A percentile compares a stretch with the other conserved stretches of the same genome.
phyloP scores from a whole-genome alignment of 129 eudicot genomes.

The Deinandra increscens region DNA sequence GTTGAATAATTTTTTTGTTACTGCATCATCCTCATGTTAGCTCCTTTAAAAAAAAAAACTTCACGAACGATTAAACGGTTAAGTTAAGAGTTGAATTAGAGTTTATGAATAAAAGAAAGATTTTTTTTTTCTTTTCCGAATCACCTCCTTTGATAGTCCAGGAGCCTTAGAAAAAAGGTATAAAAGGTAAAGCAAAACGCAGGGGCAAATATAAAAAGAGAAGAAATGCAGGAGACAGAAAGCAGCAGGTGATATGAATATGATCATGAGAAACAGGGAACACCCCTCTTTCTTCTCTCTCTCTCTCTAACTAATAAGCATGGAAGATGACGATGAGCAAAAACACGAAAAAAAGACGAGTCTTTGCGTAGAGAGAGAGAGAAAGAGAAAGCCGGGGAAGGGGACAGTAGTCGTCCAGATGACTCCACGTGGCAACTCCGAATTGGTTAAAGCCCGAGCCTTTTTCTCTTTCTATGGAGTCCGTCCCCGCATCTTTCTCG shows the following conservation, averaged over 20 bases:
- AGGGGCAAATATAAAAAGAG: slow-evolving; percentile 10
- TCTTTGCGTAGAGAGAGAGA: neutral
- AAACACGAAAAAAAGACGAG: slow-evolving; percentile 17
- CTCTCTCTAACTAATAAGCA: slow-evolving; percentile 18
- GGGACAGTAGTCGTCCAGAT: slow-evolving; percentile 37
- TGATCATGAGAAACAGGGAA: slow-evolving; percentile 21
- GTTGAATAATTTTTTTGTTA: too few species aligned
- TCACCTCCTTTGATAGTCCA: too few species aligned
- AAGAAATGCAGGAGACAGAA: slow-evolving; percentile 23
- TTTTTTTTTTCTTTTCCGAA: too few species aligned
- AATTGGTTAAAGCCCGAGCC: slow-evolving; percentile 26
- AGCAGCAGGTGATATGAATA: slow-evolving; percentile 15
- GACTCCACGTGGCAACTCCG: slow-evolving; percentile 29
- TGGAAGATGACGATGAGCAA: slow-evolving; percentile 5
- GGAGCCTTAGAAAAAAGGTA: too few species aligned
- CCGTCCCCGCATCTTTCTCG: slow-evolving; percentile 18
- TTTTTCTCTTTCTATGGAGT: slow-evolving; percentile 33
- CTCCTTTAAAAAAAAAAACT: too few species aligned
- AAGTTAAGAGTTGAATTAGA: too few species aligned
- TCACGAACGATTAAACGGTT: too few species aligned
- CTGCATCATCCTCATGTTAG: too few species aligned
- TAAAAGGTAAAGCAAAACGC: slow-evolving; percentile 11
- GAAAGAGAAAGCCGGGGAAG: neutral
- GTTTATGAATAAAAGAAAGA: too few species aligned
- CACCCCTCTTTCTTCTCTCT: neutral